Percentiles rank a stretch among this genome's conserved stretches.
These are phyloP conservation scores for Candida mattraensis DNA, from an alignment of 805 yeast species.

Conservation along the genomic window DNA sequence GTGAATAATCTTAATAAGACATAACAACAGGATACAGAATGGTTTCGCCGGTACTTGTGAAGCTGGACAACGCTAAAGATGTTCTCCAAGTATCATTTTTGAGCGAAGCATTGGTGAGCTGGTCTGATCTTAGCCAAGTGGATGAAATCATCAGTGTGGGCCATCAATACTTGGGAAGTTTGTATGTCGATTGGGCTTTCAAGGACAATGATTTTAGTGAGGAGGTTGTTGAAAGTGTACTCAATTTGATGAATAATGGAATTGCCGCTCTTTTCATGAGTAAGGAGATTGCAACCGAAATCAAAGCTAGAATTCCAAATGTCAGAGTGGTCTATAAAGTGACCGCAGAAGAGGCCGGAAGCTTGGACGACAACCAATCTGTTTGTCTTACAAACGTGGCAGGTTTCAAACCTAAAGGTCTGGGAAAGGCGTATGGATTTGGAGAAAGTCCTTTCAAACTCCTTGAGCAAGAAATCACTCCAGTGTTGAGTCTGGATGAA, in stretches of 20 bases:
- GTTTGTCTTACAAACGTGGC: conserved; percentile 23
- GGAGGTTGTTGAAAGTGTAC: conserved; percentile 16
- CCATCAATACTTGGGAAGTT: conserved; percentile 17
- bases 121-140: conserved; percentile 14
- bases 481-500: conserved; percentile 31
- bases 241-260: conserved; percentile 34
- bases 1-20: background rate
- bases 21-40: conserved; percentile 12
- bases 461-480: conserved; percentile 37
- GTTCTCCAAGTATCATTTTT: conserved; percentile 24
- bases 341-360: conserved; percentile 16
- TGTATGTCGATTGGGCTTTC: conserved; percentile 28
- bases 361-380: conserved; percentile 20
- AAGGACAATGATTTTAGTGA: conserved; percentile 18
- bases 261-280: conserved; percentile 28
- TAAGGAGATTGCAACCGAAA: conserved; percentile 16
- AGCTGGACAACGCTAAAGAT: conserved; percentile 16
- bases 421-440: conserved; percentile 20
- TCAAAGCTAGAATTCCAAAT: conserved; percentile 33
- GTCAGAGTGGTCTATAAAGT: conserved; percentile 33
- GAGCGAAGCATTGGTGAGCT: conserved; percentile 30
- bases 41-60: conserved; percentile 37
- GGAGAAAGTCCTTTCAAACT: conserved; percentile 15
- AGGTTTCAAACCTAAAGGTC: conserved; percentile 12
- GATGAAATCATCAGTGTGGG: conserved; percentile 16